Evolutionary conservation across 1,284 basidiomycete species (phyloP), one percentile per base, ranked within the genome.

Genomic region (Porodaedalea pini): DNA sequence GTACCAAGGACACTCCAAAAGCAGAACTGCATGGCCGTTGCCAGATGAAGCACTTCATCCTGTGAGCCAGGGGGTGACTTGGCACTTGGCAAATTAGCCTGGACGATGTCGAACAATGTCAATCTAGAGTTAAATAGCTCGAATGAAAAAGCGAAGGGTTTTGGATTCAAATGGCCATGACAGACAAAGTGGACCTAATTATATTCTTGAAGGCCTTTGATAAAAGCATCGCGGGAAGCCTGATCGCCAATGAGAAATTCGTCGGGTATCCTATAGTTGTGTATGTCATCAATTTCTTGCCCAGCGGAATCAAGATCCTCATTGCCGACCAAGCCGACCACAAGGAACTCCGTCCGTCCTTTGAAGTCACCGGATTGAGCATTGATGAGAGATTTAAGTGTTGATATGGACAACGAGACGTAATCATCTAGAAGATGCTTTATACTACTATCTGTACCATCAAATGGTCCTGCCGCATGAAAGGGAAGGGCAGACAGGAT

Each of bases 341-440:
- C n/a, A 5, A 8, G 23, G 10, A 23, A 13, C n/a, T 45, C 17
- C 13, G 8, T 15, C 25, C 25, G 10, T 23, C 6, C 27, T 21
- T 23, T 29, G 11, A 7, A 25, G n/a, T n/a, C n/a, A n/a, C n/a
- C n/a, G 11, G 40, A 21, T 8, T 23, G 44, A 25, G 64, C 56
- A 8, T 56, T 62, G 47, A 71, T 64, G 21, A 77, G 63, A 0
- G 72, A 61, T 3, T 68, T 63, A 4, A 78, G 63, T 0, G 71
- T 72, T 0, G 70, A 70, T 0, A 69, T 73, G 55, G 76, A 77
- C 4, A 75, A 78, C 4, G 70, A 72, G 6, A 75, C 45, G 44
- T 68, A 74, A 8, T 63, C 8, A 15, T 73, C 66, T 1, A 63
- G 63, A 15, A 75, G 54, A n/a, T 58, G 55, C 1, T 51, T 45